Evolutionary conservation across 2,329 filamentous ascomycete genomes (phyloP), one percentile per base, ranked within the genome.

Genomic region (Fusarium napiforme): DNA sequence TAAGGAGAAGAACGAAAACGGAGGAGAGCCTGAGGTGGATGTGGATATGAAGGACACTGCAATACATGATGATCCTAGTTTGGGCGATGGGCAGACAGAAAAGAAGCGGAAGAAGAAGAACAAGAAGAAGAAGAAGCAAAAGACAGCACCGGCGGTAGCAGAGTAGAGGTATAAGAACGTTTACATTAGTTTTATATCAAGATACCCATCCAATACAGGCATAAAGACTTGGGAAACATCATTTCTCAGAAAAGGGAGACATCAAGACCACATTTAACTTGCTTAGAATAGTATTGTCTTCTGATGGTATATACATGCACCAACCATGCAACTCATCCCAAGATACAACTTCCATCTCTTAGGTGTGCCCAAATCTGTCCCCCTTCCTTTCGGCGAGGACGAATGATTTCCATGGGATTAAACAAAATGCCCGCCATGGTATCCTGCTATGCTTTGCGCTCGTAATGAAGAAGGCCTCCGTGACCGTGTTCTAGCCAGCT

Each of bases 121-220:
- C 40, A 37, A 37, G 43, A 78, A 69, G 18, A 77, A 78, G 52
- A 78, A 77, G 71, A 81, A 80, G 57, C 79, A 72, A 71, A 72
- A 74, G 75, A 61, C 64, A 63, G 60, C 62, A 37, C 60, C 69
- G 58, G 32, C 66, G 61, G 50, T 26, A 15, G n/a, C 49, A n/a
- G 23, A 40, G 19, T 47, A 64, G 70, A 60, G 64, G 74, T 30
- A 30, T 30, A 30, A 49, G 28, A 58, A 15, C 32, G 26, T 49
- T 18, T 14, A 34, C 9, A 32, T 53, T 23, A 52, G 52, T 32
- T 58, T 47, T 18, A 47, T 30, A 64, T 50, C 42, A 61, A 64
- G 49, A 73, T 73, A 74, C 71, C 69, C 60, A 58, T 28, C n/a
- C 26, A 60, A 32, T 42, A 39, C 11, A 39, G 18, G 21, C 37